phyloP scores from a whole-genome alignment of 2,329 filamentous ascomycete species.

The Fusarium haematococcum region DNA sequence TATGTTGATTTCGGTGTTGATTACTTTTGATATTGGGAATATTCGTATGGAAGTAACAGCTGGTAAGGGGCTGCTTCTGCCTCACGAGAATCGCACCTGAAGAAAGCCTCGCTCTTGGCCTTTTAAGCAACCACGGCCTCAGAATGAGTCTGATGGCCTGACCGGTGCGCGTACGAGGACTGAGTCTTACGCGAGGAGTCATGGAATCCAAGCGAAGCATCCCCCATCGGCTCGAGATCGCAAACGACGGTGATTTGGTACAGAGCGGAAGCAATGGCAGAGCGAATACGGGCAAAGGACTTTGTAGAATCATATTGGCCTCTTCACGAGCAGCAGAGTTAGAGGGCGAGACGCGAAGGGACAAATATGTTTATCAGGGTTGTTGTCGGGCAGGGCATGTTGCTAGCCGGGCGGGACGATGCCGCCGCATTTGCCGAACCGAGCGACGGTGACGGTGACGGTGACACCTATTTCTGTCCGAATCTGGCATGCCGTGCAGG shows the following conservation, averaged over 20 bases:
- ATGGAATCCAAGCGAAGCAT: constrained; percentile 7
- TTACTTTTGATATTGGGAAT: not conserved
- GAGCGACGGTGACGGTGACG: constrained; percentile 8
- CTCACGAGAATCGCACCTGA: not conserved
- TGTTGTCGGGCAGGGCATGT: constrained; percentile 6
- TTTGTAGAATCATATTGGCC: not conserved
- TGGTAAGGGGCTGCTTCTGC: not conserved
- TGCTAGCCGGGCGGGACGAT: constrained; percentile 23
- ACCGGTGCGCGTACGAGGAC: not conserved
- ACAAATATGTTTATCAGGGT: constrained; percentile 33
- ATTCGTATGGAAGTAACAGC: not conserved
- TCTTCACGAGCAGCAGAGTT: not conserved
- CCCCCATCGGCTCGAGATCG: constrained; percentile 10
- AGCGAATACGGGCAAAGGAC: not conserved
- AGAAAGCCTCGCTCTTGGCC: not conserved
- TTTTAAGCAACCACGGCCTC: constrained; percentile 1
- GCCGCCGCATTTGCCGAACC: constrained; percentile 29
- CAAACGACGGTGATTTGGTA: constrained; percentile 23
- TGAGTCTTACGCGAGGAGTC: constrained; percentile 4
- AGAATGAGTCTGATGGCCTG: constrained; percentile 18
- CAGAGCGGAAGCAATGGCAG: not conserved
- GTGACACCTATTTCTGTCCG: constrained; percentile 5
- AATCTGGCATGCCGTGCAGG: not conserved
- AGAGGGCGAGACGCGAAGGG: not conserved
- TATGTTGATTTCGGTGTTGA: no score